Evolutionary conservation across 2,329 filamentous ascomycete species (phyloP), one percentile per base, ranked within the genome.

Genomic region (Kalaharituber pfeilii): DNA sequence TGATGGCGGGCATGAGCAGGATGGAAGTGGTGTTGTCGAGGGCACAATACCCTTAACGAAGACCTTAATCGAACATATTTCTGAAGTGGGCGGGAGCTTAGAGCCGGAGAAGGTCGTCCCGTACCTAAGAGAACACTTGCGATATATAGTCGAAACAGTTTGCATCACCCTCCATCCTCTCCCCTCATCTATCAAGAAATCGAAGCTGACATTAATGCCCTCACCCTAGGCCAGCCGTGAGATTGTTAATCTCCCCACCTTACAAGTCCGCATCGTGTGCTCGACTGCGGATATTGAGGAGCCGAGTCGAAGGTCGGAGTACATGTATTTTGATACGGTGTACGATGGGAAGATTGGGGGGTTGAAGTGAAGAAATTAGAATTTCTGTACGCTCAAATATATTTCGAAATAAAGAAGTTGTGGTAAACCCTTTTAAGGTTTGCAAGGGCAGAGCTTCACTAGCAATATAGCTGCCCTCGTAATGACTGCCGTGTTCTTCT

Each of bases 401-500:
- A 63, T 64, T 57, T 64, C 62, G n/a, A n/a, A n/a, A n/a, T 11
- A 64, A 55, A 4, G 62, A 63, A n/a, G 60, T 62, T 8, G 62
- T 63, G 44, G 62, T 58, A 45, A 64, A 61, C 27, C 63, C 62
- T 29, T 63, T n/a, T 64, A 29, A 64, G 51, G 24, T 63, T 51
- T 42, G 59, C 59, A 26, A n/a, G n/a, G 59, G 22, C 25, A 60
- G 59, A 25, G 60, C 59, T 30, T 63, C 62, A 3, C 60, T 57
- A 18, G 51, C 61, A n/a, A n/a, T n/a, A n/a, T n/a, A 63, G 59
- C 22, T 62, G 60, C 7, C 60, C 60, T 33, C 62, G 62, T 24
- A 64, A 64, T 64, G 27, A 64, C 61, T 9, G 62, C 61, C 5
- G 62, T 64, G 30, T 64, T 64, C 53, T 64, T 64, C 55, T 63